These are phyloP conservation scores for Chaetomium sp. DNA, from an alignment of 2,329 filamentous ascomycete species.

Conservation along the genomic window DNA sequence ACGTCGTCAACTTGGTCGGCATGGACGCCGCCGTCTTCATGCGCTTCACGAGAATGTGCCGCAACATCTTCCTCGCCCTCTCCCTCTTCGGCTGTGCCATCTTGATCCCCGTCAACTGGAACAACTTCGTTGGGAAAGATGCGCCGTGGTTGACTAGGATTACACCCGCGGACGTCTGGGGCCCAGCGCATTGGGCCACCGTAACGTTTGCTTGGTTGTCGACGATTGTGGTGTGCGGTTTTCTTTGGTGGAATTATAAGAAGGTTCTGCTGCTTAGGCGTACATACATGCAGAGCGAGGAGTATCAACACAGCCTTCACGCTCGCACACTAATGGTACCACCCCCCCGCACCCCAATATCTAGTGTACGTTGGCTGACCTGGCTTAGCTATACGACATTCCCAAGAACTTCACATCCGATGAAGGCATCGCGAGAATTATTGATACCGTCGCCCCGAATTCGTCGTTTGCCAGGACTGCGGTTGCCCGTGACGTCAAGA, in stretches of 20 bases:
- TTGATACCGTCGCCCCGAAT: slow-evolving; percentile 71
- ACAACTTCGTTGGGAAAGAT: slow-evolving; percentile 36
- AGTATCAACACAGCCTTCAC: slow-evolving; percentile 84
- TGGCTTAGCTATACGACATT: slow-evolving; percentile 70
- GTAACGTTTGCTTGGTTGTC: slow-evolving; percentile 58
- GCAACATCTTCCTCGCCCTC: slow-evolving; percentile 76
- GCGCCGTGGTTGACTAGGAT: slow-evolving; percentile 50
- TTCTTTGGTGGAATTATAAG: slow-evolving; percentile 86
- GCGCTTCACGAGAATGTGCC: slow-evolving; percentile 81
- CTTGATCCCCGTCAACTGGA: slow-evolving; percentile 73
- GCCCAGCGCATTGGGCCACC: slow-evolving; percentile 50
- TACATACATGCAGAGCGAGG: slow-evolving; percentile 74
- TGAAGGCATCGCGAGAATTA: slow-evolving; percentile 79
- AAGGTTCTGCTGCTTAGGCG: slow-evolving; percentile 65
- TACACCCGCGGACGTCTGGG: slow-evolving; percentile 51
- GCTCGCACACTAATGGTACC: slow-evolving; percentile 61
- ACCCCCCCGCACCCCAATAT: background rate
- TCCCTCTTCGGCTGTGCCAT: slow-evolving; percentile 67
- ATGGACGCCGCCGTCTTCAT: slow-evolving; percentile 89
- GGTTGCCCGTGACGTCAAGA: slow-evolving; percentile 86
- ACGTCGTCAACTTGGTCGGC: slow-evolving; percentile 74
- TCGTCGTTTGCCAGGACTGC: slow-evolving; percentile 73
- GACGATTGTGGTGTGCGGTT: slow-evolving; percentile 68
- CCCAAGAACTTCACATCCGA: slow-evolving; percentile 70
- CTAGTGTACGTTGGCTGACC: slow-evolving; percentile 12